Base-by-base conservation (phyloP, 2,329 filamentous ascomycete genomes). In the Alternaria angustiovoidea region DNA sequence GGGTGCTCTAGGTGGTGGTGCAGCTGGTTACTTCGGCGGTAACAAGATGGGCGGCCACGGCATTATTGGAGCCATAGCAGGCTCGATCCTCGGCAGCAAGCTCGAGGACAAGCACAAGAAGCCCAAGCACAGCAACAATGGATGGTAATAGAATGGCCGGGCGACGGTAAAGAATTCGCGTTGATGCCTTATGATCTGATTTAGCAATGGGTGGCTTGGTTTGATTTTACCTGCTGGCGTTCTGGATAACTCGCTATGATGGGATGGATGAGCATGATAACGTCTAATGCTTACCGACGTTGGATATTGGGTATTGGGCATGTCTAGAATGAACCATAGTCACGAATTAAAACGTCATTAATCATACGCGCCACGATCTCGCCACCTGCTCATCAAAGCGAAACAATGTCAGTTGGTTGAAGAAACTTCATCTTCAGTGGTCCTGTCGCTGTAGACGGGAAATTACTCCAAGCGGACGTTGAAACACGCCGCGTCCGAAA, bases 21-120 rank as follows among this genome's bases (percentile, higher is more conserved):
- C 85, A 4, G 84, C 86, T 4, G 87, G 87, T 1, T 84, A 83
- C 63, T 83, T 84, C 63, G 78, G 85, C 6, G 87, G 87, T 18
- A 80, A 82, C 68, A 86, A 87, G 72, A 80, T 85, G 65, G 83
- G 81, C 22, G 79, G 81, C n/a, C 79, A 84, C n/a, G 85, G 85
- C 4, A 75, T 89, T 30, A 73, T 89, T 9, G 87, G 87, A 11
- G 83, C 86, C 1, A 72, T 89, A 28, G 84, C 85, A 4, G 87
- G 87, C 56, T 86, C 86, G 0, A 80, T 89, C 46, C 56, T 84
- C 2, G 87, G 87, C 2, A 82, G 80, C 70, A 84, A 87, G 61
- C 67, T 85, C 0, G 84, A 87, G 66, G 82, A 88, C 65, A 83
- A 84, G 66, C 65, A 79, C 65, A 87, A 87, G 77, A 80, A 80